Percentiles rank a stretch among this genome's conserved stretches.
Conservation (phyloP, 306 rosid species). For the Oemleria cerasiformis region DNA sequence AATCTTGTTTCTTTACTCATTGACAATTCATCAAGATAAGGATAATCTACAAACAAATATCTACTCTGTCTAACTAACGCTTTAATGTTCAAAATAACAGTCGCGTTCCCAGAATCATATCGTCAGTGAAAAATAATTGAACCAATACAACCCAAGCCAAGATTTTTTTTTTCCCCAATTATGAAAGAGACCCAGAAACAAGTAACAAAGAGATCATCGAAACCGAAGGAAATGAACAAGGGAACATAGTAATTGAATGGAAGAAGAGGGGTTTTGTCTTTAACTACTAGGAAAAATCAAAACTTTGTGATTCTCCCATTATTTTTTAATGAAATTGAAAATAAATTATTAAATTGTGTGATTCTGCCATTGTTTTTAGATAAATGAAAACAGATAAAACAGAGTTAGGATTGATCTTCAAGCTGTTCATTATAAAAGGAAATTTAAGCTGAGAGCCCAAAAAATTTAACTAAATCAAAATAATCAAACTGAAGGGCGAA, state of each 20-base stretch:
- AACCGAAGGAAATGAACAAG: not conserved
- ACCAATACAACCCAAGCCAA: not conserved
- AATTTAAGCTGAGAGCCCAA: not conserved
- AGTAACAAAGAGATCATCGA: not conserved
- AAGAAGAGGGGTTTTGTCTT: too few species aligned
- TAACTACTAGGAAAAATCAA: not conserved
- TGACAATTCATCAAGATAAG: conserved; percentile 19
- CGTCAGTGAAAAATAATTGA: not conserved
- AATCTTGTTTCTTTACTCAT: not conserved
- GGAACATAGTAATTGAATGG: too few species aligned
- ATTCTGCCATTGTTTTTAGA: not conserved
- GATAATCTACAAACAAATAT: conserved; percentile 17
- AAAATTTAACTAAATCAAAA: not conserved
- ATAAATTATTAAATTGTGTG: not conserved
- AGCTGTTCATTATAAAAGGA: not conserved
- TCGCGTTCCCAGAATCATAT: conserved; percentile 4
- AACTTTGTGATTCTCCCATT: not conserved
- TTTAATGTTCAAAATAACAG: not conserved
- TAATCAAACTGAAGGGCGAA: not conserved
- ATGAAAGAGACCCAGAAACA: not conserved
- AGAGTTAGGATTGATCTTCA: not conserved
- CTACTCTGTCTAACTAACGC: not conserved
- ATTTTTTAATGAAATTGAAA: not conserved
- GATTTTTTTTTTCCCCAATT: not conserved
- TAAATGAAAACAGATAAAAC: not conserved